Percentiles rank a stretch among this genome's conserved stretches.
Evolutionary conservation across 192 early-diverging fungal species (phyloP).

Genomic region (Coemansia sp.): DNA sequence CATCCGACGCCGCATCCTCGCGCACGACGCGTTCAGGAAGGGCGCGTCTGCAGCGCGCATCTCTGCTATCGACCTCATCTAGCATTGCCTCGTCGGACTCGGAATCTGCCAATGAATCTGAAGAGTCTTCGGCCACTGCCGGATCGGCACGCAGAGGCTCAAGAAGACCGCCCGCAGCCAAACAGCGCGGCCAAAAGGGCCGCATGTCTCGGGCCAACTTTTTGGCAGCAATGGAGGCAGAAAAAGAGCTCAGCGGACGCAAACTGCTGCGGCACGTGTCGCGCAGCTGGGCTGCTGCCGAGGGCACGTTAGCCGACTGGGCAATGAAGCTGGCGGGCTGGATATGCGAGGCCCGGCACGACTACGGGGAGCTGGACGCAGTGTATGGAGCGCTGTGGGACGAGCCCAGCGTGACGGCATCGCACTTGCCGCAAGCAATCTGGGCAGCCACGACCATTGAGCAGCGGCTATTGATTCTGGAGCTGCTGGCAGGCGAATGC

Average conservation of each 20-base stretch:
- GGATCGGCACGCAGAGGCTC: constrained; percentile 1
- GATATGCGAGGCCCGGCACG: constrained; percentile 33
- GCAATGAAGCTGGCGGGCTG: constrained; percentile 33
- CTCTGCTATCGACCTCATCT: constrained; percentile 23
- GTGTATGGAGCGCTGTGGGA: constrained; percentile 46
- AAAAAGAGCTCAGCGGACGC: constrained; percentile 15
- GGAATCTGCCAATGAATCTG: constrained; percentile 19
- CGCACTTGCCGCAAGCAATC: constrained; percentile 1
- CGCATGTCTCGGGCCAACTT: constrained; percentile 15
- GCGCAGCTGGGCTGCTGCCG: constrained; percentile 26
- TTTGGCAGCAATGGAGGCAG: constrained; percentile 5
- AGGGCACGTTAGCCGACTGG: constrained; percentile 21
- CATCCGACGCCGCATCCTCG: background rate
- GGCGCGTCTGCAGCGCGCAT: constrained; percentile 11
- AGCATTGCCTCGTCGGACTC: constrained; percentile 25
- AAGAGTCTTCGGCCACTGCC: constrained; percentile 7
- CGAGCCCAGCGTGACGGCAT: constrained; percentile 8
- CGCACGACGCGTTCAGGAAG: background rate
- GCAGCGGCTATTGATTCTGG: constrained; percentile 63
- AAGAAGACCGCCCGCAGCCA: background rate
- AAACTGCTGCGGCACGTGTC: constrained; percentile 31
- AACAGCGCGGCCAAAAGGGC: background rate
- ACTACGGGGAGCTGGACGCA: constrained; percentile 25
- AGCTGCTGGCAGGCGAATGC: constrained; percentile 63
- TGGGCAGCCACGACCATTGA: constrained; percentile 24